phyloP scores from a whole-genome alignment of 495 filamentous ascomycete species.

The Tricharina praecox region DNA sequence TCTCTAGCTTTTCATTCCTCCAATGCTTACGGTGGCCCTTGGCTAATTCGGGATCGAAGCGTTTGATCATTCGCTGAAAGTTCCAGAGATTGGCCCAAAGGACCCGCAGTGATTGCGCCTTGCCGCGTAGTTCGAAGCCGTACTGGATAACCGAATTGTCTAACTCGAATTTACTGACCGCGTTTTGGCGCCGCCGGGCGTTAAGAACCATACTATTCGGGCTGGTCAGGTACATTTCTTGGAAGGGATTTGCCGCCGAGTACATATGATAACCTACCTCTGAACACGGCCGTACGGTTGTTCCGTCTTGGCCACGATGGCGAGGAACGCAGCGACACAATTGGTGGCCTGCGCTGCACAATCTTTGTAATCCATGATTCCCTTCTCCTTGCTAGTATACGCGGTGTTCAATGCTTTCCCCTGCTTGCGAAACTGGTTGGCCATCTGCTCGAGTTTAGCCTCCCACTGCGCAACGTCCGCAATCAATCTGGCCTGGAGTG shows the following conservation, averaged over 20 bases:
- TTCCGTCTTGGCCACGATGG: conserved; percentile 28
- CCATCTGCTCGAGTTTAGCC: conserved; percentile 18
- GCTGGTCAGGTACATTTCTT: neutral
- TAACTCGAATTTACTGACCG: conserved; percentile 29
- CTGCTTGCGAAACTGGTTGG: conserved; percentile 30
- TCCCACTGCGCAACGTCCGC: conserved; percentile 28
- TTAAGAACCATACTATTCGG: conserved; percentile 31
- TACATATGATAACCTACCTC: conserved; percentile 20
- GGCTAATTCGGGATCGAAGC: neutral
- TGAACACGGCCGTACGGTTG: conserved; percentile 44
- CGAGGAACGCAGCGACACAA: neutral
- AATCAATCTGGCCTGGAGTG: conserved; percentile 7
- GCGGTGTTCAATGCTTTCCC: neutral
- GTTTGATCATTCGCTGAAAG: conserved; percentile 17
- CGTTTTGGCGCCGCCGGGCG: conserved; percentile 29
- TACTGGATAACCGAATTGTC: conserved; percentile 29
- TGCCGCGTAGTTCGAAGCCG: conserved; percentile 31
- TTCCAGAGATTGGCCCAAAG: conserved; percentile 40
- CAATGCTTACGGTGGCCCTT: neutral
- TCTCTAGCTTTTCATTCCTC: neutral
- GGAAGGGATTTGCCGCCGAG: too few species aligned
- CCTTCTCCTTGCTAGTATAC: neutral
- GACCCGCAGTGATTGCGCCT: conserved; percentile 36
- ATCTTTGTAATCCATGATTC: neutral
- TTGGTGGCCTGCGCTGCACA: neutral